Evolutionary conservation across 169 alveolate species (phyloP), one percentile per base, ranked within the genome.

Genomic region (Plasmodium cynomolgi): DNA sequence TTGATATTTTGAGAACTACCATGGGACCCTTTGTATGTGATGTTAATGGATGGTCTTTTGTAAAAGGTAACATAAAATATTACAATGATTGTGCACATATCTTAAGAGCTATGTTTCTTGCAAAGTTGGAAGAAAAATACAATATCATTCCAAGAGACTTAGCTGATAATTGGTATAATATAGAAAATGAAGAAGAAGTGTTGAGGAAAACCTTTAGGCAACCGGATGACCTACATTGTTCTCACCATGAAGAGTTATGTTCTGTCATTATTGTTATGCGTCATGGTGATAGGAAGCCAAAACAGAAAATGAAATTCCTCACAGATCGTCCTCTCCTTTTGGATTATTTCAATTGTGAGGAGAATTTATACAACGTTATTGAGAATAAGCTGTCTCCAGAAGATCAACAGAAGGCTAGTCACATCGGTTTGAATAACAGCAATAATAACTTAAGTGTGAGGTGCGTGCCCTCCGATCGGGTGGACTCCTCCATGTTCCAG

Each of bases 241-340:
- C 96, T 1, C 94, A 95, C 44, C 90, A 95, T 84, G 99, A 98
- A 96, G 99, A 98, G 93, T 96, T 99, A 82, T 96, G 99, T 83
- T 96, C 99, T 31, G 99, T 99, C 0, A 98, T 99, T 41, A 99
- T 99, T 54, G 97, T 99, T 56, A 99, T 99, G 98, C 97, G 99
- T 81, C 99, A 99, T 95, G 99, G 99, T 20, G 99, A 98, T 93
- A 96, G 99, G 83, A 98, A 98, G 71, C 99, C 99, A 2, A 99
- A 99, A 93, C 98, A 98, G 95, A 99, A 99, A 95, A 97, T 98
- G 97, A 99, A 99, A 96, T 97, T 99, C 96, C 93, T 95, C 80
- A 98, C 99, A 3, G 80, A 91, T 33, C 98, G 98, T 95, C 95
- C 93, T 11, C 50, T 93, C 68, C 95, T 98, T 37, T 84, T 98